phyloP scores from a whole-genome alignment of 768 basidiomycete genomes.

The Suillus fuscotomentosus region DNA sequence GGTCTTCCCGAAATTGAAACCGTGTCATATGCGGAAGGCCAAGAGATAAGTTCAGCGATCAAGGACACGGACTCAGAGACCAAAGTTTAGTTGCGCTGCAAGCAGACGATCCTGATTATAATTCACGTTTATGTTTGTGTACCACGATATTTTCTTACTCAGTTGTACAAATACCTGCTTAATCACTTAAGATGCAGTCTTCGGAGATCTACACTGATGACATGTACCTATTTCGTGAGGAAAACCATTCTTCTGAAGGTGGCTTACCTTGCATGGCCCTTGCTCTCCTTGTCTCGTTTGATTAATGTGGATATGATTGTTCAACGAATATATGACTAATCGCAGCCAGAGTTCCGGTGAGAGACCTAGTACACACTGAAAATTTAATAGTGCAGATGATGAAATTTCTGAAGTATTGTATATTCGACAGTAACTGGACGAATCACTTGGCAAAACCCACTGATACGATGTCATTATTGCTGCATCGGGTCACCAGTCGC shows the following conservation, averaged over 20 bases:
- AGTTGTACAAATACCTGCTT: not conserved
- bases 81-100: slow-evolving; percentile 10
- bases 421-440: not conserved
- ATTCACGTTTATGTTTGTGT: not conserved
- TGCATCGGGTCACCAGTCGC: slow-evolving; percentile 47
- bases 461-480: slow-evolving; percentile 34
- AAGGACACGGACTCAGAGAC: slow-evolving; percentile 4
- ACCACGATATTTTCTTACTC: not conserved
- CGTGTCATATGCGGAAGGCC: slow-evolving; percentile 17
- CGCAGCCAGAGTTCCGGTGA: not conserved
- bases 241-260: not conserved
- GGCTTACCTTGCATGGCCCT: not conserved
- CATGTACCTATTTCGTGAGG: not conserved
- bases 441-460: not conserved
- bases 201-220: not conserved
- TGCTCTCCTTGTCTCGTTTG: not conserved
- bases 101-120: not conserved
- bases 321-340: not conserved
- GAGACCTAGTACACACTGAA: not conserved
- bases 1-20: slow-evolving; percentile 42
- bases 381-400: not conserved
- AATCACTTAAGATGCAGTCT: not conserved
- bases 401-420: not conserved
- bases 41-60: slow-evolving; percentile 13
- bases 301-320: not conserved